Conservation (phyloP, 495 filamentous ascomycete species). For the Penicillium soppii region DNA sequence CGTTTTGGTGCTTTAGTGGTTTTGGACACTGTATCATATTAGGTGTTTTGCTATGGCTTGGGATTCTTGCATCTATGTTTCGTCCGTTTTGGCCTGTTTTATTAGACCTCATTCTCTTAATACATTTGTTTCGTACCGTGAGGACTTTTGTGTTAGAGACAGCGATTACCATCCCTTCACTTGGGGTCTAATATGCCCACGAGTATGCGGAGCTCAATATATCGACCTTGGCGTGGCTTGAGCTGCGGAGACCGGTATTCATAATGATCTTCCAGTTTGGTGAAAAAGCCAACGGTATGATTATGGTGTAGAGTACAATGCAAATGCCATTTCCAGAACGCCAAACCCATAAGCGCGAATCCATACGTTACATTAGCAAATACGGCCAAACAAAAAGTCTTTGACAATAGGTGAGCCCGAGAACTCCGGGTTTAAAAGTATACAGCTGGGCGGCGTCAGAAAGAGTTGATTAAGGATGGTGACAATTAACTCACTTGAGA, state of each 20-base stretch:
- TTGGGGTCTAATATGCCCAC: no score
- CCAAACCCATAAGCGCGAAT: background rate
- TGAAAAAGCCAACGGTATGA: background rate
- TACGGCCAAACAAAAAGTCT: constrained; percentile 61
- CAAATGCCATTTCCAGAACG: background rate
- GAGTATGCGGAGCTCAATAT: no score
- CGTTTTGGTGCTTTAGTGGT: constrained; percentile 2
- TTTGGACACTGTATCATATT: constrained; percentile 17
- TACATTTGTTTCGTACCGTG: no score
- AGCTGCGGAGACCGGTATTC: no score
- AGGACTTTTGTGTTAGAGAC: no score
- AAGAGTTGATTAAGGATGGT: background rate
- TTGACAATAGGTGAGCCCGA: constrained; percentile 67
- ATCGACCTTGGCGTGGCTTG: no score
- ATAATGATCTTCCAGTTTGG: no score
- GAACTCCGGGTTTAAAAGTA: constrained; percentile 70
- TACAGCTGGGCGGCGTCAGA: constrained; percentile 43
- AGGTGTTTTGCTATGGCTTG: constrained; percentile 10
- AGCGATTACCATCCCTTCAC: no score
- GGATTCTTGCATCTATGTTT: background rate
- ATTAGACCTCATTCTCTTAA: background rate
- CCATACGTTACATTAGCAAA: constrained; percentile 28
- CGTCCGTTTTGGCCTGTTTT: background rate
- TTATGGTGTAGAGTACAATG: background rate
- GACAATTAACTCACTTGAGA: constrained; percentile 55